These are phyloP conservation scores for Zygotorulaspora florentina DNA, from an alignment of 805 yeast species.

Conservation along the genomic window DNA sequence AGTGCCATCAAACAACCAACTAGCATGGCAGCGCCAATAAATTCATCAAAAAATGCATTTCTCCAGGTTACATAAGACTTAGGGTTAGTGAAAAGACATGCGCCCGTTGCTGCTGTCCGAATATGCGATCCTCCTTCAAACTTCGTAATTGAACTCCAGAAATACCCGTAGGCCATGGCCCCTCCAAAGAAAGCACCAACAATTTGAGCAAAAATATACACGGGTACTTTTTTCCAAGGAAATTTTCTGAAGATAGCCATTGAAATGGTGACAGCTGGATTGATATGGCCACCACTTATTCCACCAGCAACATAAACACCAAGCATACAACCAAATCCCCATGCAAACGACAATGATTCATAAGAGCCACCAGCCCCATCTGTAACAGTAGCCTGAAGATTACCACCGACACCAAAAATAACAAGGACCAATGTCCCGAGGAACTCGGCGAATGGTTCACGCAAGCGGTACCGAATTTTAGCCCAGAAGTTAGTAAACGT, in stretches of 20 bases:
- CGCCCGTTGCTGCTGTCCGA: conserved; percentile 33
- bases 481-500: conserved; percentile 20
- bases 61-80: conserved; percentile 34
- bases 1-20: conserved; percentile 42
- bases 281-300: conserved; percentile 46
- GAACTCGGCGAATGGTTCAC: conserved; percentile 46
- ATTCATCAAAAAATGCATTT: conserved; percentile 43
- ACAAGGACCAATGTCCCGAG: conserved; percentile 41
- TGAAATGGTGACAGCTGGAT: conserved; percentile 45
- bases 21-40: conserved; percentile 39
- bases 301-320: conserved; percentile 46
- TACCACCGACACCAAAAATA: conserved; percentile 44
- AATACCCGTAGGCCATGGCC: conserved; percentile 41
- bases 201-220: conserved; percentile 41
- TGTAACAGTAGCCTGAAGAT: conserved; percentile 40
- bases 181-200: conserved; percentile 44
- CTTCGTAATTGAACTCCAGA: conserved; percentile 31
- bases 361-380: conserved; percentile 36
- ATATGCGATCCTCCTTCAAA: conserved; percentile 16
- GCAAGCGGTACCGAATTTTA: conserved; percentile 14
- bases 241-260: conserved; percentile 44
- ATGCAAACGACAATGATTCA: conserved; percentile 38
- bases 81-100: conserved; percentile 43
- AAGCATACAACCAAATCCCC: conserved; percentile 47
- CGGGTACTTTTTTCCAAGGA: conserved; percentile 44